A percentile compares a stretch with the other conserved stretches of the same genome.
These are phyloP conservation scores for Hibiscus tridactylites DNA, from an alignment of 345 rosid species.

Conservation along the genomic window DNA sequence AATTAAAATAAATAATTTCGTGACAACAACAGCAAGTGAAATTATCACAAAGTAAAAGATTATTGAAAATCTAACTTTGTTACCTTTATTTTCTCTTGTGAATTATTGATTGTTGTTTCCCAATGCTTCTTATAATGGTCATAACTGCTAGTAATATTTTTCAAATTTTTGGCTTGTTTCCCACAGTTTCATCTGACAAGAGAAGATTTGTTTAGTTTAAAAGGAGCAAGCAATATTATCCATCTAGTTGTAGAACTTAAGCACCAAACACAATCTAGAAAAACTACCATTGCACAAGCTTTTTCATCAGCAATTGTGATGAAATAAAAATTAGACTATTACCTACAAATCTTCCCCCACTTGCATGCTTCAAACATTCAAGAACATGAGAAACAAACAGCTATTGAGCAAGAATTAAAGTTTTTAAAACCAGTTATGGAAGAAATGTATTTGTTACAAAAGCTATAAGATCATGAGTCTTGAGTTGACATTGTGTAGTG, in stretches of 20 bases:
- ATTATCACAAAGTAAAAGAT: conserved; percentile 1
- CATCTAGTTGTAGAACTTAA: neutral
- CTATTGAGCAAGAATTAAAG: neutral
- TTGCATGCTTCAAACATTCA: neutral
- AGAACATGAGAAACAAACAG: neutral
- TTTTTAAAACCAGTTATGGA: neutral
- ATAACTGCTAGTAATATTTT: conserved; percentile 44
- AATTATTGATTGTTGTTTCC: conserved; percentile 35
- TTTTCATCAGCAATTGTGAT: neutral
- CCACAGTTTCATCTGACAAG: conserved; percentile 55
- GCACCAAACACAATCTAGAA: neutral
- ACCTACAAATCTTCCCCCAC: neutral
- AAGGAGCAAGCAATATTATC: neutral
- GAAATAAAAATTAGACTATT: neutral
- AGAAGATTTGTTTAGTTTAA: neutral
- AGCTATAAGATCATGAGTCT: neutral
- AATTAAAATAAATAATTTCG: neutral
- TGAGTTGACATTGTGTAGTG: neutral
- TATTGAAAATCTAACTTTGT: conserved; percentile 5
- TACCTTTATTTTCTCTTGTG: conserved; percentile 66
- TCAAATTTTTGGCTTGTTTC: conserved; percentile 57
- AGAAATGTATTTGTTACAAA: no score
- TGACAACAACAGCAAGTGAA: neutral
- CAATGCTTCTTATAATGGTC: conserved; percentile 50
- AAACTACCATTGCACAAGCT: neutral